Evolutionary conservation across 306 rosid species (phyloP), one percentile per base, ranked within the genome.

Genomic region (Fagus crenata): DNA sequence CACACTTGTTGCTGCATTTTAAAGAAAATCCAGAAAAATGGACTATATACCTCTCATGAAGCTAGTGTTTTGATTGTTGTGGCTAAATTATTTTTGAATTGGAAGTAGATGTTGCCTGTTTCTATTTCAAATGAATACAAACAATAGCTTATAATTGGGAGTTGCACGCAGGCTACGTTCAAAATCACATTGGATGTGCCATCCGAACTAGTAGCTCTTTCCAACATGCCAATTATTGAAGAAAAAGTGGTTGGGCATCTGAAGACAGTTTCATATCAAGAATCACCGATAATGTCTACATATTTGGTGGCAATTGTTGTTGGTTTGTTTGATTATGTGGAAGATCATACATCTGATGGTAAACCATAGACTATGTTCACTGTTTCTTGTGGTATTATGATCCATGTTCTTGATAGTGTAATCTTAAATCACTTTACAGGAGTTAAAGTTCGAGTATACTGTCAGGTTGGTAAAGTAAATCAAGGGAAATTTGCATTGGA

Each of bases 241-340:
- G 98, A 94, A 87, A 89, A 81, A 84, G 76, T 76, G 67, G 74
- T 86, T 37, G 96, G 93, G 35, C 67, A 81, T 75, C 74, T 86
- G 39, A 94, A 88, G 85, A 90, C 85, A 17, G 93, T 94, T 79
- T 77, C 90, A 13, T 94, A 80, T 78, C 85, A 84, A 77, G 98
- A 94, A 84, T 86, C 98, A 37, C 97, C 98, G 36, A 82, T 89
- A 67, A 94, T 94, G 98, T 94, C 97, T 58, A 92, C 98, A 35
- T 94, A 94, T 83, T 81, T 94, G 82, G 98, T 92, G 83, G 97
- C 97, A 1, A 86, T 94, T 59, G 97, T 92, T 73, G 89, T 94
- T 53, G 98, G 97, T 74, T 85, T 94, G 82, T 90, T 94, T 83
- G 97, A 92, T 87, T 92, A 80, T 76, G 93, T 94, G 73, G 98